Evolutionary conservation across 495 filamentous ascomycete genomes (phyloP).

Genomic region (Lepidopterella palustris): DNA sequence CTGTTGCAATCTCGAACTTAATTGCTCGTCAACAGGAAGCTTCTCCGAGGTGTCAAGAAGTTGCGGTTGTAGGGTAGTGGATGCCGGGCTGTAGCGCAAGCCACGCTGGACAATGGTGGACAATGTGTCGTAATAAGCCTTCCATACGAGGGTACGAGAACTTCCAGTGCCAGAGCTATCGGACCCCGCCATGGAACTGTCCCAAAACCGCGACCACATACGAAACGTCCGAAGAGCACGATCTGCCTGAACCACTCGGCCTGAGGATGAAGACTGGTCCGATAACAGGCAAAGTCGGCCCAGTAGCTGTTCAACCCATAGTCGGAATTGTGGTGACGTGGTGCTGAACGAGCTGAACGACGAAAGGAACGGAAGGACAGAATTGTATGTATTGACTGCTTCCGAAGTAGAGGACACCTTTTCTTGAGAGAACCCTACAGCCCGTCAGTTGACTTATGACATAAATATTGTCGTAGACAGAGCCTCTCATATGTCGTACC

Average conservation of each 20-base stretch:
- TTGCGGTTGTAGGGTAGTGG: neutral
- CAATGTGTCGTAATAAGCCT: slow-evolving; percentile 68
- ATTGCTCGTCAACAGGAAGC: slow-evolving; percentile 9
- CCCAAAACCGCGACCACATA: slow-evolving; percentile 57
- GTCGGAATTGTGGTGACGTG: slow-evolving; percentile 50
- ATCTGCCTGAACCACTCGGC: slow-evolving; percentile 40
- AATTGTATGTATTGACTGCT: slow-evolving; percentile 57
- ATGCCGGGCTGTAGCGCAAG: slow-evolving; percentile 32
- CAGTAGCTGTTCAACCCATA: slow-evolving; percentile 73
- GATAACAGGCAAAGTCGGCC: slow-evolving; percentile 63
- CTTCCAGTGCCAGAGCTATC: slow-evolving; percentile 27
- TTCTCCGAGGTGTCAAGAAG: slow-evolving; percentile 3
- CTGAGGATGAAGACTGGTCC: slow-evolving; percentile 44
- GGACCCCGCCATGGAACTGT: slow-evolving; percentile 26
- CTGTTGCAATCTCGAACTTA: slow-evolving; percentile 53
- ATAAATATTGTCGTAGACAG: slow-evolving; percentile 9
- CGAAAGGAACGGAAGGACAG: slow-evolving; percentile 54
- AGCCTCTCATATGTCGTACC: slow-evolving; percentile 39
- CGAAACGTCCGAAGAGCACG: slow-evolving; percentile 52
- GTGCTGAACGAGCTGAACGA: slow-evolving; percentile 37
- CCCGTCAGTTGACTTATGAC: neutral
- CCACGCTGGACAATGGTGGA: slow-evolving; percentile 56
- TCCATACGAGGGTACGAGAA: slow-evolving; percentile 61
- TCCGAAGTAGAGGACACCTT: slow-evolving; percentile 47
- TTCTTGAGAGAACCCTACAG: slow-evolving; percentile 53